phyloP scores from a whole-genome alignment of 805 yeast species.

The Myxozyma monticola region DNA sequence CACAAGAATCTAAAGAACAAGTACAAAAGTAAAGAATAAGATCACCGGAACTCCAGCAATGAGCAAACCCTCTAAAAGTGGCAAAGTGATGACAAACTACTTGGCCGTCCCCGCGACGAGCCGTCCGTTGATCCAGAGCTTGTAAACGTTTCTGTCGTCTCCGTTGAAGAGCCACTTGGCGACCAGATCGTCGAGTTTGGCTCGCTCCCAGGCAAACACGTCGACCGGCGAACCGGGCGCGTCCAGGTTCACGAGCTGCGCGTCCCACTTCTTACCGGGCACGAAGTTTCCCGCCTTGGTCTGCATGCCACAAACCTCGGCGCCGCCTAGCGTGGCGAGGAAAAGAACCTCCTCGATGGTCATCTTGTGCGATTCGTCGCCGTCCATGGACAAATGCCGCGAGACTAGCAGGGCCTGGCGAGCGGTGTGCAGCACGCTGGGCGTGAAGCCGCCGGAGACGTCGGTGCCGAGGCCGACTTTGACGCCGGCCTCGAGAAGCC shows the following conservation, averaged over 20 bases:
- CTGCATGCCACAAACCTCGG: slow-evolving; percentile 64
- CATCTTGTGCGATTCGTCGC: slow-evolving; percentile 51
- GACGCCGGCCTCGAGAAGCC: slow-evolving; percentile 61
- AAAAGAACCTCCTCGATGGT: slow-evolving; percentile 70
- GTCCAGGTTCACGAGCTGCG: slow-evolving; percentile 69
- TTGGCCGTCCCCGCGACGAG: slow-evolving; percentile 48
- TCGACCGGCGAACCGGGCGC: slow-evolving; percentile 60
- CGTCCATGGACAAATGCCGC: slow-evolving; percentile 64
- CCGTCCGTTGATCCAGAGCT: slow-evolving; percentile 83
- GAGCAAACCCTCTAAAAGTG: background rate
- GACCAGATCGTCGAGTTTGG: slow-evolving; percentile 55
- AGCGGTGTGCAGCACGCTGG: slow-evolving; percentile 63
- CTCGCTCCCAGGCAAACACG: slow-evolving; percentile 60
- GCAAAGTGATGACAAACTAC: background rate
- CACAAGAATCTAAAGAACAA: too few species aligned
- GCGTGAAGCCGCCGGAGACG: slow-evolving; percentile 73
- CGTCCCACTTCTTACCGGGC: slow-evolving; percentile 80
- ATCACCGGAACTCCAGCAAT: too few species aligned
- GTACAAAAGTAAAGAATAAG: too few species aligned
- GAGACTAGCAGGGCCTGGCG: slow-evolving; percentile 72
- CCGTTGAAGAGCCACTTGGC: slow-evolving; percentile 93
- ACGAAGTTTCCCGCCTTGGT: slow-evolving; percentile 66
- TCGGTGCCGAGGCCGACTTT: slow-evolving; percentile 83
- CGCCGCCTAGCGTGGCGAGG: slow-evolving; percentile 89
- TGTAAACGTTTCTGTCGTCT: slow-evolving; percentile 82